These are phyloP conservation scores for Malbranchea zuffiana DNA, from an alignment of 2,329 filamentous ascomycete species.

Conservation along the genomic window DNA sequence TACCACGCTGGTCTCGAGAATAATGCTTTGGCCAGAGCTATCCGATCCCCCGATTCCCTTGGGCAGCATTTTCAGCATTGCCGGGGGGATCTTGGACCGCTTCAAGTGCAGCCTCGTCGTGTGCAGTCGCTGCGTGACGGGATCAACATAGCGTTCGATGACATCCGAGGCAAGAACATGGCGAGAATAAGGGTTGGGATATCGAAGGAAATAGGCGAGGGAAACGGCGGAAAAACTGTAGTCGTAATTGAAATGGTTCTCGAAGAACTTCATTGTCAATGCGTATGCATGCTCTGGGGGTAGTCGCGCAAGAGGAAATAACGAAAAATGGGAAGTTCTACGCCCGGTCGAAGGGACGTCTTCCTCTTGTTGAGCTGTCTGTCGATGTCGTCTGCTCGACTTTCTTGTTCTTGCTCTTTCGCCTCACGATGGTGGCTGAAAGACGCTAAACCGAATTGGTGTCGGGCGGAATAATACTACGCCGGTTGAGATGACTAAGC, in stretches of 20 bases:
- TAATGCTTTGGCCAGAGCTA: conserved; percentile 50
- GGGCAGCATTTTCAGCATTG: conserved; percentile 51
- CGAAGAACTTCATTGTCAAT: conserved; percentile 42
- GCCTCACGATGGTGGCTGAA: too few relatives aligned
- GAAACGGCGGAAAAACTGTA: conserved; percentile 56
- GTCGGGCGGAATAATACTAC: too few relatives aligned
- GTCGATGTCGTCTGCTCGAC: neutral
- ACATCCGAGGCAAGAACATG: conserved; percentile 58
- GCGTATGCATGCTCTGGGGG: conserved; percentile 15
- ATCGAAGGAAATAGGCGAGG: conserved; percentile 58
- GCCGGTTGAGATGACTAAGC: too few relatives aligned
- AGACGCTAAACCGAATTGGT: too few relatives aligned
- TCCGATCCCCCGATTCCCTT: conserved; percentile 48
- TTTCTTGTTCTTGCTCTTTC: neutral
- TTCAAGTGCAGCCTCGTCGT: conserved; percentile 54
- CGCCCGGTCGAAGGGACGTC: conserved; percentile 15
- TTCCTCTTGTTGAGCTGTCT: neutral
- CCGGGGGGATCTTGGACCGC: conserved; percentile 50
- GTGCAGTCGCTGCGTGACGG: conserved; percentile 48
- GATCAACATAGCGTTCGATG: conserved; percentile 52
- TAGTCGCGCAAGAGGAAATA: conserved; percentile 12
- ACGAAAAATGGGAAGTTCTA: conserved; percentile 13
- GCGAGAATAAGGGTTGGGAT: conserved; percentile 55
- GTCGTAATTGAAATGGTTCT: conserved; percentile 49
- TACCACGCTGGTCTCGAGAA: conserved; percentile 52